Conservation (phyloP, 2,329 filamentous ascomycete species). For the Trichoderma arundinaceum region DNA sequence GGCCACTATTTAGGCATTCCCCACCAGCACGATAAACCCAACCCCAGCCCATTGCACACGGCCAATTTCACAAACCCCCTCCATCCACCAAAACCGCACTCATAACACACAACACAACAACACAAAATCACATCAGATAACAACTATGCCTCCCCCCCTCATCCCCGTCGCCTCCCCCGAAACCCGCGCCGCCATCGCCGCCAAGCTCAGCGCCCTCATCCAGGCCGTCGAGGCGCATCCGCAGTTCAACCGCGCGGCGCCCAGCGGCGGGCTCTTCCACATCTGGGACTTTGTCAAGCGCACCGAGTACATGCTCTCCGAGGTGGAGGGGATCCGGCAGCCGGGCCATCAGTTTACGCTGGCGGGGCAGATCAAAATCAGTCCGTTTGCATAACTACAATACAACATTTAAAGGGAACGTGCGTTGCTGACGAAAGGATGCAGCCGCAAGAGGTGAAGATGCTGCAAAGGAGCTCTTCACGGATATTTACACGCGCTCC, state of each 20-base stretch:
- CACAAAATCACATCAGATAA: slow-evolving; percentile 2
- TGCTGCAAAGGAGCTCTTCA: slow-evolving; percentile 39
- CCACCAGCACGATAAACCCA: too few relatives aligned
- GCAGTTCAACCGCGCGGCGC: slow-evolving; percentile 38
- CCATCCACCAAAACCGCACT: neutral
- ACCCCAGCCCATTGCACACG: too few relatives aligned
- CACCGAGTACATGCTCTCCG: slow-evolving; percentile 50
- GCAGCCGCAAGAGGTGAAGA: slow-evolving; percentile 30
- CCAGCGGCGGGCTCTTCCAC: slow-evolving; percentile 45
- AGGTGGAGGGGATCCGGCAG: slow-evolving; percentile 48
- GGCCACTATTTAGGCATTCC: too few relatives aligned
- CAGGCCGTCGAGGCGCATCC: slow-evolving; percentile 42
- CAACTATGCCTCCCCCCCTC: too few relatives aligned
- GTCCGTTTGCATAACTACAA: too few relatives aligned
- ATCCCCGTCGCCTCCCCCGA: slow-evolving; percentile 35
- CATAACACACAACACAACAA: neutral
- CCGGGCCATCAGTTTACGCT: slow-evolving; percentile 42
- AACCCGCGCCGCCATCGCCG: slow-evolving; percentile 38
- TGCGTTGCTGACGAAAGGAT: too few relatives aligned
- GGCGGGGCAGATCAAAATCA: slow-evolving; percentile 42
- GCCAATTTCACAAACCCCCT: too few relatives aligned
- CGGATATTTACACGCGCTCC: slow-evolving; percentile 43
- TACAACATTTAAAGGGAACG: too few relatives aligned
- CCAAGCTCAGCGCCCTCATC: slow-evolving; percentile 40
- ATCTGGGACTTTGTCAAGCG: slow-evolving; percentile 51